Percentiles rank a stretch among this genome's conserved stretches.
These are phyloP conservation scores for Gossypium davidsonii DNA, from an alignment of 441 rosid genomes.

Conservation along the genomic window DNA sequence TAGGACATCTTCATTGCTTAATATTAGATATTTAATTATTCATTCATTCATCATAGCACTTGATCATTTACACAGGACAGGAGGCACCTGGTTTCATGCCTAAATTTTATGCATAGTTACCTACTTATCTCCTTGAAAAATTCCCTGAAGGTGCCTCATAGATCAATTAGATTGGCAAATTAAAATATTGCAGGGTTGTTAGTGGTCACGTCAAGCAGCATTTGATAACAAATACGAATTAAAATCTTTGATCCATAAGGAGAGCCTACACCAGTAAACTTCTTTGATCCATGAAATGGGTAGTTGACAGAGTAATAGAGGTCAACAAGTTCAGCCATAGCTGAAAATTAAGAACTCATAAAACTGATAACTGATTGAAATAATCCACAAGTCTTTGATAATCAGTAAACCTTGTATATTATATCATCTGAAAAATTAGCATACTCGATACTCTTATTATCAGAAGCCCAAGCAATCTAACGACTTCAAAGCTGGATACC, in stretches of 20 bases:
- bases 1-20: conserved; percentile 1
- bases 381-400: neutral
- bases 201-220: neutral
- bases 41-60: neutral
- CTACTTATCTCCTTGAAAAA: neutral
- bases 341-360: neutral
- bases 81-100: conserved; percentile 5
- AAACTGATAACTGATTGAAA: neutral
- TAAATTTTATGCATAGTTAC: neutral
- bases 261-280: neutral
- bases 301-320: conserved; percentile 1
- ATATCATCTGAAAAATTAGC: conserved; percentile 4
- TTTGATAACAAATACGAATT: neutral
- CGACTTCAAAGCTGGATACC: neutral
- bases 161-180: neutral
- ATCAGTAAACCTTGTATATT: neutral
- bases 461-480: neutral
- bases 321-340: neutral
- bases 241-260: neutral
- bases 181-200: neutral
- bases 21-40: neutral
- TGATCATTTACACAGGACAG: neutral
- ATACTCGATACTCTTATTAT: neutral
- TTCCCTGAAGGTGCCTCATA: neutral
- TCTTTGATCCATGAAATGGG: neutral